phyloP scores from a whole-genome alignment of 768 basidiomycete genomes.

The Suillus lakei region DNA sequence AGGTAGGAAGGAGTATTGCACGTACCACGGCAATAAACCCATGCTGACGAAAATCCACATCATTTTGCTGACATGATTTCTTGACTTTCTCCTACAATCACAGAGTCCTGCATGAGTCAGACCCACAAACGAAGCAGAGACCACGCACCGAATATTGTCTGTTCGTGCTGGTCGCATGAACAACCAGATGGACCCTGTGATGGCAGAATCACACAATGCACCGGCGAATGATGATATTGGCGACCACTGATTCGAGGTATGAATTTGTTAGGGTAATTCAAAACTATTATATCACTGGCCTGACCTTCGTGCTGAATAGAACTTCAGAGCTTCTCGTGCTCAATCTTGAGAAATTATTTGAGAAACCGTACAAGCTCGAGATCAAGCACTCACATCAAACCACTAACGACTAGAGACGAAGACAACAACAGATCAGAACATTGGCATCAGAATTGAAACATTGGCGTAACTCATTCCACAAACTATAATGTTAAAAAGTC shows the following conservation, averaged over 20 bases:
- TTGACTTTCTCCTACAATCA: neutral
- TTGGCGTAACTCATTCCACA: conserved; percentile 19
- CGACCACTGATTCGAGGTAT: conserved; percentile 10
- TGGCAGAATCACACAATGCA: conserved; percentile 24
- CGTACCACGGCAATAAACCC: conserved; percentile 24
- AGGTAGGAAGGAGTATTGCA: neutral
- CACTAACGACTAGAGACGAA: conserved; percentile 6
- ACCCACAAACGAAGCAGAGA: neutral
- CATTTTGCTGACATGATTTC: conserved; percentile 19
- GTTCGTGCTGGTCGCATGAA: conserved; percentile 19
- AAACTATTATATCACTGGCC: neutral
- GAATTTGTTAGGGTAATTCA: neutral
- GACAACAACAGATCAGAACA: neutral
- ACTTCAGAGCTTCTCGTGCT: conserved; percentile 8
- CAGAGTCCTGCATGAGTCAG: conserved; percentile 7
- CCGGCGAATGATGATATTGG: conserved; percentile 15
- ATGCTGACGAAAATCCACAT: conserved; percentile 19
- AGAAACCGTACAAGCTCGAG: neutral
- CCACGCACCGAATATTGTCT: conserved; percentile 17
- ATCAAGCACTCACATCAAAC: neutral
- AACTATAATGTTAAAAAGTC: conserved; percentile 8
- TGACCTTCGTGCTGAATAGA: conserved; percentile 14
- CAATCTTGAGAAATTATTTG: conserved; percentile 13
- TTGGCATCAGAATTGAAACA: neutral
- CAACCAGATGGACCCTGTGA: conserved; percentile 21